A percentile compares a stretch with the other conserved stretches of the same genome.
These are phyloP conservation scores for Botrytis aclada DNA, from an alignment of 2,329 filamentous ascomycete species.

Conservation along the genomic window DNA sequence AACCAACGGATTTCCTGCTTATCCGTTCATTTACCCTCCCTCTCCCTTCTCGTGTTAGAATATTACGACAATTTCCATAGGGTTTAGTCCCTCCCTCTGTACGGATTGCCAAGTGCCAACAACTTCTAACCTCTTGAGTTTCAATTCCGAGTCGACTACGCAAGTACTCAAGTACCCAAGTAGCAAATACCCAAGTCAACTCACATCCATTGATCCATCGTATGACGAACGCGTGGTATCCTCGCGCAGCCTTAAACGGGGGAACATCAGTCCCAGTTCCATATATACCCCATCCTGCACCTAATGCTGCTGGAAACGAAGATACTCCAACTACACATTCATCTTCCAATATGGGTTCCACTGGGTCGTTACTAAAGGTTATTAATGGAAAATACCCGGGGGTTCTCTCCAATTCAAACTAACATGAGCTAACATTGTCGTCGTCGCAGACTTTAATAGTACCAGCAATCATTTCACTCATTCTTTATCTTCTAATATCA, in stretches of 20 bases:
- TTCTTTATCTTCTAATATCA: conserved; percentile 63
- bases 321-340: conserved; percentile 20
- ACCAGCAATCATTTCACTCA: conserved; percentile 67
- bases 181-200: not conserved
- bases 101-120: not conserved
- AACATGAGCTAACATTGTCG: conserved; percentile 4
- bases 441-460: conserved; percentile 61
- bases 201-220: not conserved
- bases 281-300: conserved; percentile 34
- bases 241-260: conserved; percentile 2
- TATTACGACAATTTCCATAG: not conserved
- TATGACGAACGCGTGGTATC: conserved; percentile 16
- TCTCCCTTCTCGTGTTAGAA: not conserved
- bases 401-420: not conserved
- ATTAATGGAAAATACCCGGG: not conserved
- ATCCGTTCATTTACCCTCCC: not conserved
- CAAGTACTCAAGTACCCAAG: not conserved
- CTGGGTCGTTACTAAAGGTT: conserved; percentile 36
- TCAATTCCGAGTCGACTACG: not conserved
- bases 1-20: not conserved
- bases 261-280: not conserved
- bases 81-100: conserved; percentile 1
- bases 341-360: conserved; percentile 31
- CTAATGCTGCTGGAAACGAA: conserved; percentile 34
- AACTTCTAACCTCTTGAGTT: not conserved